Base-by-base conservation (phyloP, 495 filamentous ascomycete genomes). In the Penicillium cinerascens region DNA sequence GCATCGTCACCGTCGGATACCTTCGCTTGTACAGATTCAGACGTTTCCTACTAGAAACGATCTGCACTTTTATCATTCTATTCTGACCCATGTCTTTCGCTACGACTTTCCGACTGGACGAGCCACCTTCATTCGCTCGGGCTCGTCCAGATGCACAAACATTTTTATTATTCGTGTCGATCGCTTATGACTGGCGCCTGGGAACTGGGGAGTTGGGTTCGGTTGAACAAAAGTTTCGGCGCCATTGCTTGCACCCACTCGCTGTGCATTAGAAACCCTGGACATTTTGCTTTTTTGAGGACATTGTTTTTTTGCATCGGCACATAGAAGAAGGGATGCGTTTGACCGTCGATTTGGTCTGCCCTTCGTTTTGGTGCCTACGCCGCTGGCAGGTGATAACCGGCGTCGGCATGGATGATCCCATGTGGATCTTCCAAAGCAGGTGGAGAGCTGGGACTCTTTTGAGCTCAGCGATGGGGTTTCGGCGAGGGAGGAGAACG, bases 141-240 rank as follows among this genome's bases (percentile, higher is more conserved):
- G 63, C 69, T 71, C 69, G 67, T 59, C 57, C 59, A 61, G 61
- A 45, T 72, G 67, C 62, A 74, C 66, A 72, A 63, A 61, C 44
- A 58, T 67, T 64, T 50, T 61, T 63, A 63, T 59, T 59, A 68
- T 75, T 73, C 71, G 55, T 73, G 74, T 77, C 74, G 58, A 67
- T 77, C 74, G 71, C 67, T 77, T 69, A 72, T 60, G 58, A 57
- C 56, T 61, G 74, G 71, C 72, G 72, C 66, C 65, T 69, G 66
- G 68, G 64, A 62, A 51, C 51, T 60, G 59, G 60, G 51, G 55
- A 64, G 47, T 65, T 47, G 53, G 51, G 60, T 51, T 51, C 25
- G 56, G 42, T 51, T 49, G 49, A 63, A 62, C 46, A 62, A 69
- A 71, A 68, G 62, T 57, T 58, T 66, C 46, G 66, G 68, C 61